Conservation (phyloP, 2,329 filamentous ascomycete species). For the Polychaeton citri region DNA sequence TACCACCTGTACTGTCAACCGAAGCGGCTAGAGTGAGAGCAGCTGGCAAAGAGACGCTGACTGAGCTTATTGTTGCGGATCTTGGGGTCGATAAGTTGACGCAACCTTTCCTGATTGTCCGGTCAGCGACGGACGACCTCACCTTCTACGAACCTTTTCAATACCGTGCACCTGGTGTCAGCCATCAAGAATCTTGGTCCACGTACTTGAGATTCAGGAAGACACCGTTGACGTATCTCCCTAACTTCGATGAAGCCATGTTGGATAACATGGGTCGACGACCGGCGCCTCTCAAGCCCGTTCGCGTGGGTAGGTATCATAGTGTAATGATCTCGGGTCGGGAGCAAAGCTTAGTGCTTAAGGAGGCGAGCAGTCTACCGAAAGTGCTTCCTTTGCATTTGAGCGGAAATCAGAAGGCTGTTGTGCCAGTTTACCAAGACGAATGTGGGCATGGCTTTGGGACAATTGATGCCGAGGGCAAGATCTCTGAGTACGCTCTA, state of each 20-base stretch:
- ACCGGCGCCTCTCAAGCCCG: slow-evolving; percentile 40
- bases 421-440: slow-evolving; percentile 65
- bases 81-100: slow-evolving; percentile 61
- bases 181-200: slow-evolving; percentile 29
- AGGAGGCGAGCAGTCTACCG: slow-evolving; percentile 64
- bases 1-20: slow-evolving; percentile 61
- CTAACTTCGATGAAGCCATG: slow-evolving; percentile 40
- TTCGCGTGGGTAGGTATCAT: slow-evolving; percentile 62
- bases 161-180: slow-evolving; percentile 23
- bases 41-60: slow-evolving; percentile 57
- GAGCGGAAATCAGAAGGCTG: slow-evolving; percentile 29
- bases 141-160: slow-evolving; percentile 75
- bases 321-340: slow-evolving; percentile 70
- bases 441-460: slow-evolving; percentile 73
- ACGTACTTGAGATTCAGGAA: slow-evolving; percentile 63
- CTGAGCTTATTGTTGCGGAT: slow-evolving; percentile 72
- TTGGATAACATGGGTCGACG: slow-evolving; percentile 32
- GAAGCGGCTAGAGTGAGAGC: slow-evolving; percentile 59
- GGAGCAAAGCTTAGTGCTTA: slow-evolving; percentile 71
- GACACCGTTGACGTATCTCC: slow-evolving; percentile 52
- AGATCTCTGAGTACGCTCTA: slow-evolving; percentile 60
- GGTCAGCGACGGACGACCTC: slow-evolving; percentile 68
- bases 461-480: slow-evolving; percentile 40
- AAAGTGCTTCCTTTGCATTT: slow-evolving; percentile 35
- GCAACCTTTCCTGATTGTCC: slow-evolving; percentile 68